These are phyloP conservation scores for Tricholoma flavovirens DNA, from an alignment of 768 basidiomycete species.

Conservation along the genomic window DNA sequence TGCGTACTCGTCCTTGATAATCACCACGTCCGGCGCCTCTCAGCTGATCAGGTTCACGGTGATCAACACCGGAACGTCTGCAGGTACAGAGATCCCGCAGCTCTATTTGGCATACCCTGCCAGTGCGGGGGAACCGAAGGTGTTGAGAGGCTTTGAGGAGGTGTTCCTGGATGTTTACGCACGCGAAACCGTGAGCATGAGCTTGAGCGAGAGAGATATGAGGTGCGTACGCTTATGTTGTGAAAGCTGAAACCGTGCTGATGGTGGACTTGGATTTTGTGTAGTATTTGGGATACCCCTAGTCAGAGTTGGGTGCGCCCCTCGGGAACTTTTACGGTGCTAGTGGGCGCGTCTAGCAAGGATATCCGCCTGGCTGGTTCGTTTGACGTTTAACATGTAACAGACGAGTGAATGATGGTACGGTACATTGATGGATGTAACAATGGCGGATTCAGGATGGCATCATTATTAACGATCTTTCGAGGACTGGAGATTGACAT, in stretches of 20 bases:
- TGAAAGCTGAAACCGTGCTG: neutral
- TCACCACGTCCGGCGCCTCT: constrained; percentile 28
- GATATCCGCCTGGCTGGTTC: constrained; percentile 40
- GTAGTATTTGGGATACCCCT: constrained; percentile 47
- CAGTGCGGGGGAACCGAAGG: constrained; percentile 41
- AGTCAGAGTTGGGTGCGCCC: constrained; percentile 48
- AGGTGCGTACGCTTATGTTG: constrained; percentile 28
- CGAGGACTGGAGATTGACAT: no score
- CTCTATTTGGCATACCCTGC: constrained; percentile 47
- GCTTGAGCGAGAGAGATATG: constrained; percentile 35
- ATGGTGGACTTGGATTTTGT: neutral
- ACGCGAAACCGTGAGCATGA: constrained; percentile 30
- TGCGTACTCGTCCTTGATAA: constrained; percentile 47
- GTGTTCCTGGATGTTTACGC: constrained; percentile 34
- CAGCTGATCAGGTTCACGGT: constrained; percentile 38
- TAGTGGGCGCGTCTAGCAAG: constrained; percentile 46
- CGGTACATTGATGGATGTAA: no score
- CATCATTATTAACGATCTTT: neutral
- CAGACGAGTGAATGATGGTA: no score
- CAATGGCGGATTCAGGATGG: no score
- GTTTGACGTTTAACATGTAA: constrained; percentile 22
- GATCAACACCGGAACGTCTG: constrained; percentile 41
- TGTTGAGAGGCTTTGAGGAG: constrained; percentile 49
- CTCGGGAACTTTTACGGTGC: constrained; percentile 45
- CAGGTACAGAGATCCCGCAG: constrained; percentile 50